Evolutionary conservation across 1,284 basidiomycete genomes (phyloP), one percentile per base, ranked within the genome.

Genomic region (Irpex sp.): DNA sequence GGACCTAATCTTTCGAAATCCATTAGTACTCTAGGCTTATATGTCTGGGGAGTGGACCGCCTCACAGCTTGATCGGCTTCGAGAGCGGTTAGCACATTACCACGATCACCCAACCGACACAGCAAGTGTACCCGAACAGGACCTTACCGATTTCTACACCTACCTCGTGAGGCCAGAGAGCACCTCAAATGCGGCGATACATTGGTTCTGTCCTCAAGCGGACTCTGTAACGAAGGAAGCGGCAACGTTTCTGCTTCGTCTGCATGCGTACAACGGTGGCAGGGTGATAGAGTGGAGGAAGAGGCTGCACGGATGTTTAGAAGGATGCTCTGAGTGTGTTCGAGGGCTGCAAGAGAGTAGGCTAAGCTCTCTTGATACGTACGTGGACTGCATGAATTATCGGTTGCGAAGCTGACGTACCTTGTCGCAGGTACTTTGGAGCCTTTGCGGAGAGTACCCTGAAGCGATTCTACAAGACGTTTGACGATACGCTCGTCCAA

Each of bases 201-300:
- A 93, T 69, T 93, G 91, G 91, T 92, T 89, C 70, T 93, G 91
- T 71, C 72, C 76, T 51, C 78, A 79, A 48, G 88, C 88, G 1
- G 76, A 82, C 58, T 69, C 77, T 17, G 75, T 83, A 47, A 83
- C 83, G 0, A 72, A 80, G 5, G 86, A 83, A 60, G 85, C 88
- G 1, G 92, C 94, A 0, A 87, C 85, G 0, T 96, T 93, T 76
- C 81, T 93, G 57, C 79, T 95, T 59, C 85, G 92, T 65, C 75
- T 96, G 54, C 89, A 91, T 70, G 93, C 93, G 3, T 96, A 93
- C 69, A 79, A 84, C 59, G 85, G 85, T 64, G 72, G 75, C 0
- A 78, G 79, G 13, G 87, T 91, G 4, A 77, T 82, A 2, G 72
- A 77, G 52, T 96, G 92, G 91, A 85, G 86, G 72, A 71, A 73